Evolutionary conservation across 2,329 filamentous ascomycete species (phyloP).

Genomic region (Samsoniella hepiali): DNA sequence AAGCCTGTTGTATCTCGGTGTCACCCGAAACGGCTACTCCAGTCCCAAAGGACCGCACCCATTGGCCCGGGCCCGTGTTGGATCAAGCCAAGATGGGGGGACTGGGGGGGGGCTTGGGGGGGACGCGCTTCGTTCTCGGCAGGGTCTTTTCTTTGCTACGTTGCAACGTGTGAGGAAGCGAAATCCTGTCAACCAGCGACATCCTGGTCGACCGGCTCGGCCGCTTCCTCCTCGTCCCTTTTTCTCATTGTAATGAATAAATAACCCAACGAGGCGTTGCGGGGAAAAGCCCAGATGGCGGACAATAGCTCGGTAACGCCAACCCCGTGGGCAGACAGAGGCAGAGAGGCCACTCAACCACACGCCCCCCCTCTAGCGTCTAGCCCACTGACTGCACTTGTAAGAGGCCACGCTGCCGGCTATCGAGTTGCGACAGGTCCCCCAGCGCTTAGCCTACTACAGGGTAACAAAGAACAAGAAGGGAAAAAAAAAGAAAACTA

Average conservation of each 20-base stretch:
- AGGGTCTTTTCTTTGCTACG: too few relatives aligned
- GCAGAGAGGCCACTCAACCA: not conserved
- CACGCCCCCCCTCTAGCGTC: not conserved
- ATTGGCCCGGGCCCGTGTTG: not conserved
- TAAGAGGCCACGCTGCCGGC: not conserved
- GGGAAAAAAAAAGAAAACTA: too few relatives aligned
- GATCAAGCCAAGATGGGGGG: not conserved
- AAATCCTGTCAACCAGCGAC: too few relatives aligned
- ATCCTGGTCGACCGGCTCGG: too few relatives aligned
- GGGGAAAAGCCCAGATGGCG: too few relatives aligned
- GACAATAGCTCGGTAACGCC: too few relatives aligned
- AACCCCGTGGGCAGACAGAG: not conserved
- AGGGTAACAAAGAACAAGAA: not conserved
- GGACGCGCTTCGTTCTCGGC: not conserved
- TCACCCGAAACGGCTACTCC: conserved; percentile 13
- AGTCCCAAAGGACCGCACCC: not conserved
- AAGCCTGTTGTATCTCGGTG: conserved; percentile 1
- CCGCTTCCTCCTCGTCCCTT: too few relatives aligned
- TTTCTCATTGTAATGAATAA: too few relatives aligned
- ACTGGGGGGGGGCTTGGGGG: not conserved
- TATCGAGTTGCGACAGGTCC: not conserved
- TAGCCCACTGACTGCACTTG: not conserved
- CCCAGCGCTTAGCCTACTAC: not conserved
- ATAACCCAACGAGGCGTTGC: too few relatives aligned
- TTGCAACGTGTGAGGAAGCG: too few relatives aligned